phyloP scores from a whole-genome alignment of 352 stramenopile species.

The Phytophthora pistaciae region DNA sequence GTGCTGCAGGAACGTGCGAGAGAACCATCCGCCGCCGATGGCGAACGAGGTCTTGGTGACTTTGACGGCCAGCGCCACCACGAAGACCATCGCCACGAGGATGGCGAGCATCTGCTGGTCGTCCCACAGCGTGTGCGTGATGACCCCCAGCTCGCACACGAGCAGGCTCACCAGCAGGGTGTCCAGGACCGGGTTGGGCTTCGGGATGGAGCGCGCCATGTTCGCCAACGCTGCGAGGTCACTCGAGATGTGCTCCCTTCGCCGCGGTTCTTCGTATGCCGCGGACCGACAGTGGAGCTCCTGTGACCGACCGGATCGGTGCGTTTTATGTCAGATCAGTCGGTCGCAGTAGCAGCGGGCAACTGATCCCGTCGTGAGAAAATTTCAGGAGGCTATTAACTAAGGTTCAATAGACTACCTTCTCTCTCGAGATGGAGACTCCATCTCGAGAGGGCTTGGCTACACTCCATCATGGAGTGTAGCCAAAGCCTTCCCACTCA shows the following conservation, averaged over 20 bases:
- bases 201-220: slow-evolving; percentile 72
- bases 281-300: not conserved
- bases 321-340: not conserved
- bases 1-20: slow-evolving; percentile 81
- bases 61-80: slow-evolving; percentile 80
- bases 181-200: slow-evolving; percentile 77
- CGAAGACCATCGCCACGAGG: slow-evolving; percentile 64
- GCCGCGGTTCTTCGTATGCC: slow-evolving; percentile 29
- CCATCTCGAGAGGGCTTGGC: no score
- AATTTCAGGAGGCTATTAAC: no score
- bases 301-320: slow-evolving; percentile 5
- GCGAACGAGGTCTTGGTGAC: slow-evolving; percentile 75
- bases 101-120: slow-evolving; percentile 80
- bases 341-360: no score
- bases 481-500: no score
- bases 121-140: slow-evolving; percentile 67
- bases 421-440: no score
- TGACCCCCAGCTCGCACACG: slow-evolving; percentile 69
- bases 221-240: slow-evolving; percentile 4
- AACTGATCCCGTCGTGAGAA: no score
- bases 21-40: slow-evolving; percentile 75
- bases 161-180: slow-evolving; percentile 67
- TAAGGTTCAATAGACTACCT: no score
- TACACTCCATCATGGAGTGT: no score
- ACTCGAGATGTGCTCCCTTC: slow-evolving; percentile 21